Evolutionary conservation across 257 asterid species (phyloP), one percentile per base, ranked within the genome.

Genomic region (Solanum chiquidenum): DNA sequence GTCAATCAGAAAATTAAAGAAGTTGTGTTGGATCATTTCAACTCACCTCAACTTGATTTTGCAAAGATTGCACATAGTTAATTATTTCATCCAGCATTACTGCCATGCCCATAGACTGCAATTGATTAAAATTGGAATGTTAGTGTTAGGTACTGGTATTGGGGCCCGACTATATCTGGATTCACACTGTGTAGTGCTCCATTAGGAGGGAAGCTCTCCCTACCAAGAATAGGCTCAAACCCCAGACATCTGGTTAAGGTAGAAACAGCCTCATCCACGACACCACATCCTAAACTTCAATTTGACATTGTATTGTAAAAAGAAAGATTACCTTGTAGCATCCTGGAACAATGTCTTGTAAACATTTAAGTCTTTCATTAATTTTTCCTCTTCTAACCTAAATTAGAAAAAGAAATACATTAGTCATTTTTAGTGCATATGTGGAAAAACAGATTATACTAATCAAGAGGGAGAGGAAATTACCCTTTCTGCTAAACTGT

Each of bases 41-140:
- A 83, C 92, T 89, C 64, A 96, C 99, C 95, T 96, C 99, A 20
- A 96, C 98, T 89, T 96, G 99, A 88, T 91, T 96, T 89, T 96
- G 98, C 89, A 95, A 93, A 14, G 99, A 96, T 55, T 93, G 98
- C 44, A 96, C 98, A 62, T 96, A 96, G 82, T 93, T 96, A 89
- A 96, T 96, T 60, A 94, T 96, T 91, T 95, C 97, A 87, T 96
- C 99, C 93, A 96, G 88, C 99, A 96, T 96, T 8, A 94, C 93
- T 35, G 99, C 95, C 99, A 96, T 96, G 27, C 98, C 99, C 99
- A 96, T 95, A 7, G 95, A 92, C 99, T 96, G 98, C 88, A 89
- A 91, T 88, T 75, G 33, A 83, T 73, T 79, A 4, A 31, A 74
- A 35, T 23, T 64, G 9, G 16, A n/a, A 58, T 5, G 33, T 12